Evolutionary conservation across 495 filamentous ascomycete species (phyloP), one percentile per base, ranked within the genome.

Genomic region (Neurospora tetraspora): DNA sequence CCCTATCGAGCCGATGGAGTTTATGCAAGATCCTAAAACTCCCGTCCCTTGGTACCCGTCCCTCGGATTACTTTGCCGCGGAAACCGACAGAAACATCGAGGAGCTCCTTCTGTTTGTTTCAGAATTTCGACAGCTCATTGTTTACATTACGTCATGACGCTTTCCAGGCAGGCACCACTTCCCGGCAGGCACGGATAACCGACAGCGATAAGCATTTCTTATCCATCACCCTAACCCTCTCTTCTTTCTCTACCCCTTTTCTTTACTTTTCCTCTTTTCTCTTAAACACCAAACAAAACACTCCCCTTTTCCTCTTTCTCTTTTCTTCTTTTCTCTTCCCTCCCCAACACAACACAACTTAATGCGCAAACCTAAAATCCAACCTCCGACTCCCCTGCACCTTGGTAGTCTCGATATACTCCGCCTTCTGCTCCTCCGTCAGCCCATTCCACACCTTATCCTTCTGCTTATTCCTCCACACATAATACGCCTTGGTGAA

Each of bases 401-500:
- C 36, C 69, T 74, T 83, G 3, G 82, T 84, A 27, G 76, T 82
- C 71, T 73, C 71, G 36, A 81, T 73, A 72, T 86, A 86, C 6
- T 76, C 72, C 1, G 73, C 69, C 75, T 77, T 75, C 76, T 86
- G 78, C 70, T 85, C 80, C 68, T 76, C 74, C 5, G 72, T 81
- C 75, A 86, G 72, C 2, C 75, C 77, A 40, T 83, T 78, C 85
- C 85, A 87, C 39, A 75, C 68, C 14, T 61, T 71, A 0, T 82
- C 80, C 69, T 80, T 79, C 71, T 77, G 77, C 77, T 80, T 81
- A 69, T 86, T 86, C 40, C 81, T 77, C 76, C 77, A 79, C 10
- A 83, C 69, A 70, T 87, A 87, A 43, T 84, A 87, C 5, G 71
- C 61, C 70, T 87, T 86, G 12, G 83, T 81, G 39, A 81, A 69